These are phyloP conservation scores for Myxozyma mucilagina DNA, from an alignment of 805 yeast species.

Conservation along the genomic window DNA sequence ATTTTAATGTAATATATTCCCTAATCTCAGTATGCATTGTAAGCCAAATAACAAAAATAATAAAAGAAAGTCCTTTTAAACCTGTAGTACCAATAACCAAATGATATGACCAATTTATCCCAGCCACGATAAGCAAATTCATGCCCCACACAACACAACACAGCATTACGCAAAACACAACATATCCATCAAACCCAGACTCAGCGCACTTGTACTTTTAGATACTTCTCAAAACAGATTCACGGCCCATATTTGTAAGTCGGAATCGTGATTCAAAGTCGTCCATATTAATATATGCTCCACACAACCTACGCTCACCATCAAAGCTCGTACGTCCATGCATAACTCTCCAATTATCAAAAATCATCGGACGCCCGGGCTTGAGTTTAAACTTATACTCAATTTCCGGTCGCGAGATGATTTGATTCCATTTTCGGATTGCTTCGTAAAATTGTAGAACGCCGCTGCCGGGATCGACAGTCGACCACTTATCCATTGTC, in stretches of 20 bases:
- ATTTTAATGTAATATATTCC: neutral
- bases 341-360: constrained; percentile 72
- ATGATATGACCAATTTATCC: neutral
- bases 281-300: constrained; percentile 68
- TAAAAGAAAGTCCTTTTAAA: neutral
- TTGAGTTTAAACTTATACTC: constrained; percentile 55
- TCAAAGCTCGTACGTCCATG: constrained; percentile 68
- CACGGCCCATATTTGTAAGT: constrained; percentile 51
- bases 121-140: neutral
- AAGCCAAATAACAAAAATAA: neutral
- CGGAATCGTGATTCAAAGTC: constrained; percentile 56
- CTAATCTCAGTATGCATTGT: neutral
- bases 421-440: constrained; percentile 55
- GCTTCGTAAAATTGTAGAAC: constrained; percentile 55
- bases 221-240: constrained; percentile 38
- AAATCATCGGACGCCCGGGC: constrained; percentile 67
- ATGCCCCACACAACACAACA: neutral
- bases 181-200: neutral
- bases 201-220: neutral
- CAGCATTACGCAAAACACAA: too few relatives aligned
- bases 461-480: constrained; percentile 46
- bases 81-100: neutral
- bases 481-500: constrained; percentile 53
- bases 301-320: constrained; percentile 70
- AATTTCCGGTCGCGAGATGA: constrained; percentile 52